Evolutionary conservation across 129 eudicot species (phyloP), one percentile per base, ranked within the genome.

Genomic region (Heracleum sosnowskyi): DNA sequence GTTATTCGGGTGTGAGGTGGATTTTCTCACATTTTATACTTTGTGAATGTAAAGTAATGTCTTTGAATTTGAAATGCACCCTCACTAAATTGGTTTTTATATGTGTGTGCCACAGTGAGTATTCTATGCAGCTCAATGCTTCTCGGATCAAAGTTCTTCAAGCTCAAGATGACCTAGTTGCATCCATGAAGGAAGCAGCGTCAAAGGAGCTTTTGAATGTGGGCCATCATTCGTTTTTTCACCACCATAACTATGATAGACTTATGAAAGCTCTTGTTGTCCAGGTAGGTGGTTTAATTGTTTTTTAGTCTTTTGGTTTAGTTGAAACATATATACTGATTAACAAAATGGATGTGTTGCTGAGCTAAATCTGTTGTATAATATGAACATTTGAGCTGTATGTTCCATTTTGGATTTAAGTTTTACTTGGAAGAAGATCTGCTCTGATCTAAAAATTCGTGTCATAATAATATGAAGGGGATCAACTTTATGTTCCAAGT

Each of bases 91-190:
- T 42, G 46, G 46, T 4, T 28, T 28, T 24, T 1, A 12, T 41
- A 5, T 39, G 26, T 35, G 9, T 78, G 69, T 75, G 35, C 76
- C 76, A 86, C 86, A 94, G 97, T 75, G 98, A 94, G 88, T 94
- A 94, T 78, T 94, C 97, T 51, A 94, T 90, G 96, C 98, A 94
- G 83, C 90, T 94, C 55, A 94, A 94, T 86, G 97, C 98, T 78
- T 88, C 98, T 87, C 81, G 98, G 37, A 86, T 94, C 86, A 94
- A 94, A 85, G 96, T 94, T 83, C 98, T 94, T 91, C 98, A 94
- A 88, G 97, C 97, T 76, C 98, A 91, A 90, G 98, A 94, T 94
- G 98, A 94, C 82, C 80, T 94, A 86, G 96, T 94, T 57, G 86
- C 45, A 75, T 85, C 98, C 77, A 91, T 94, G 98, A 91, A 88